Conservation (phyloP, 164 flowering plant species). For the Akebia trifoliata region DNA sequence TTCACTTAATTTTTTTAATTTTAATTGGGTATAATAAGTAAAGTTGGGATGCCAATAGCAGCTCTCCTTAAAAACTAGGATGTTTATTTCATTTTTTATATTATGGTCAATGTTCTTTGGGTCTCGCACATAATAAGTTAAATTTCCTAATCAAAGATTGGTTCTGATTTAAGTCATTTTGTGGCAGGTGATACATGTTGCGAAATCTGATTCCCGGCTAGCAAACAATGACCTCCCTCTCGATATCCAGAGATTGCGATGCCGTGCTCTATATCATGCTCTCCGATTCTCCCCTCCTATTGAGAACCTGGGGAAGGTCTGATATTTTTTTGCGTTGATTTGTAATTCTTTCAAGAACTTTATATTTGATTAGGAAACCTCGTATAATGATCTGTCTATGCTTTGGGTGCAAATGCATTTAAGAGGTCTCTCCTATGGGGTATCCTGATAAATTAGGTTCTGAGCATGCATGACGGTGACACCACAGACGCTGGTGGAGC, state of each 20-base stretch:
- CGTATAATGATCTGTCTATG: neutral
- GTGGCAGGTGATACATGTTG: constrained; percentile 78
- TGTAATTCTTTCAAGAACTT: neutral
- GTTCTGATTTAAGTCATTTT: constrained; percentile 7
- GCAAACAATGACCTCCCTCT: constrained; percentile 91
- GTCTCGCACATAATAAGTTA: no score
- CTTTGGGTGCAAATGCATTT: constrained; percentile 34
- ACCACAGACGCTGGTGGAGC: constrained; percentile 97
- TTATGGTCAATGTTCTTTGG: no score
- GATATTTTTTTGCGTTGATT: neutral
- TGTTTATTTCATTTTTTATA: no score
- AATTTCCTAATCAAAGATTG: neutral
- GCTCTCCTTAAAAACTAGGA: no score
- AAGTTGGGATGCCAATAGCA: no score
- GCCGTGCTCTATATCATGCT: constrained; percentile 82
- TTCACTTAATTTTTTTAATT: no score
- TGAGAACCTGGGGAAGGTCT: constrained; percentile 86
- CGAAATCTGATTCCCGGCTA: constrained; percentile 93
- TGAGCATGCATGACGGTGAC: constrained; percentile 77
- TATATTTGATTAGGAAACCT: constrained; percentile 4
- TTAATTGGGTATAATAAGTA: no score
- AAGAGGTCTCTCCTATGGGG: constrained; percentile 65
- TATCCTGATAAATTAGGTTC: constrained; percentile 71
- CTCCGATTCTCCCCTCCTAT: constrained; percentile 84
- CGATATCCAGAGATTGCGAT: constrained; percentile 89